Evolutionary conservation across 306 rosid species (phyloP), one percentile per base, ranked within the genome.

Genomic region (Quercus parvula): DNA sequence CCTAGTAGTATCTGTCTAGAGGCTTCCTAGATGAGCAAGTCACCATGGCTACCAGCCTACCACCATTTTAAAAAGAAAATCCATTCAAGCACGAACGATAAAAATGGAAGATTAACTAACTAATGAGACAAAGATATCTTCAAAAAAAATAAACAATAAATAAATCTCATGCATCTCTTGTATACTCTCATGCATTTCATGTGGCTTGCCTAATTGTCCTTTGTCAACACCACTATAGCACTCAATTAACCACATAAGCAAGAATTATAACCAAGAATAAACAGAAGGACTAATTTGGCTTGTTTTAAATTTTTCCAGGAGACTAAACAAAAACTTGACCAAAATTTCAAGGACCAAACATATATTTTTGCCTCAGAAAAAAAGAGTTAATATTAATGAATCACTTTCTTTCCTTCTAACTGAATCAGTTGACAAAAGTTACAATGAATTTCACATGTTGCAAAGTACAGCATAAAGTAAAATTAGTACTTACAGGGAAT

Each of bases 401-500:
- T 64, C 54, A 10, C 54, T 49, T 49, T 49, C 54, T 49, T 49
- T 49, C 54, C 54, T 49, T 10, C 54, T 49, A 12, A 49, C 54
- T 49, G 54, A 49, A 49, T 49, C 54, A 3, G 54, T 12, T 49
- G 54, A 49, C 54, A 11, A 49, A 49, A 11, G 54, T 56, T 17
- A 73, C 74, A 69, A 56, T 59, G 55, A 58, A 55, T 58, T 75
- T 35, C 54, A 81, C 18, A 18, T 6, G 68, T 17, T 44, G 56
- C 13, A 68, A 56, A 10, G 46, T 70, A 56, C 38, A 35, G 61
- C 38, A 64, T 35, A 69, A 80, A 54, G 28, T 75, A 81, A 68
- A 63, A 68, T 56, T 68, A 83, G 74, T 71, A 89, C 98, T 77
- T 88, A 94, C 98, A 94, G 75, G 77, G 93, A 83, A 76, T 71